Evolutionary conservation across 768 basidiomycete species (phyloP).

Genomic region (Kwoniella sp.): DNA sequence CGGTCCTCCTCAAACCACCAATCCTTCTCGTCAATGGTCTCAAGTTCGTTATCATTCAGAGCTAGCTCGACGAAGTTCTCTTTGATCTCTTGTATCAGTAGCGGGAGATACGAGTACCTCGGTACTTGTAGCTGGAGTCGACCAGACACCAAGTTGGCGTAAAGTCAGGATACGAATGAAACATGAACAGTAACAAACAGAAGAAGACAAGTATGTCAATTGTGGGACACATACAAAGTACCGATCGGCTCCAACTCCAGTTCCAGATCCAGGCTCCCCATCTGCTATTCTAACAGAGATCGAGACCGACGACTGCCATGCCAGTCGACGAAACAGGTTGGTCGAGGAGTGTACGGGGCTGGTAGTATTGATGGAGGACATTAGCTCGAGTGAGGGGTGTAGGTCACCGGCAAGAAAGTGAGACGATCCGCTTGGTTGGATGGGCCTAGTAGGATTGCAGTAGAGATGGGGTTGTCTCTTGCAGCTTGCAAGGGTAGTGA

Average conservation of each 20-base stretch:
- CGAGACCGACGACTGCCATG: slow-evolving; percentile 89
- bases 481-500: no score
- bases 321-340: slow-evolving; percentile 78
- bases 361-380: background rate
- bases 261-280: slow-evolving; percentile 84
- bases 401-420: no score
- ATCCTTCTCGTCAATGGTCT: slow-evolving; percentile 77
- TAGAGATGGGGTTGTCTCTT: no score
- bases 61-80: slow-evolving; percentile 88
- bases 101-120: slow-evolving; percentile 87
- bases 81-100: slow-evolving; percentile 84
- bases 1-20: slow-evolving; percentile 90
- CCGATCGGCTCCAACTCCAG: slow-evolving; percentile 86
- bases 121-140: slow-evolving; percentile 66
- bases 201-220: background rate
- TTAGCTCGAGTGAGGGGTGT: no score
- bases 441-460: no score
- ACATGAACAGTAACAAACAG: background rate
- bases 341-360: slow-evolving; percentile 42
- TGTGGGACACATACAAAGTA: slow-evolving; percentile 64
- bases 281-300: slow-evolving; percentile 85
- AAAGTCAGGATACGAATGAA: no score
- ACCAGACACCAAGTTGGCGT: no score
- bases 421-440: no score
- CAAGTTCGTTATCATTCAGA: slow-evolving; percentile 80